phyloP scores from a whole-genome alignment of 805 yeast species.

The Spathaspora gorwiae region DNA sequence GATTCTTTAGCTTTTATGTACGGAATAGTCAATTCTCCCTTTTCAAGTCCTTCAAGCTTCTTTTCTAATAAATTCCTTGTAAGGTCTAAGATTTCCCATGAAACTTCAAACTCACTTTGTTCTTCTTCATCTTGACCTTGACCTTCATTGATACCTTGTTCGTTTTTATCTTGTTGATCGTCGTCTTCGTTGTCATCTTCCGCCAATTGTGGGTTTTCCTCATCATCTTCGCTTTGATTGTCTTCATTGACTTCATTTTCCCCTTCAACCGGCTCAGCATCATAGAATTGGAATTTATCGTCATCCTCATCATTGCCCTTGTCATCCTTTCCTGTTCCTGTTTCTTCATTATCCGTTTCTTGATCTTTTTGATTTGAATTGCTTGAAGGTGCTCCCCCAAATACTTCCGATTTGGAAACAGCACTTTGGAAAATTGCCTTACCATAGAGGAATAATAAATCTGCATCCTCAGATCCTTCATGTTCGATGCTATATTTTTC shows the following conservation, averaged over 20 bases:
- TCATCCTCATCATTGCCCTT: conserved; percentile 12
- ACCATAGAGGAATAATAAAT: conserved; percentile 71
- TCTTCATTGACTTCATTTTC: conserved; percentile 16
- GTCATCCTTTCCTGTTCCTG: conserved; percentile 16
- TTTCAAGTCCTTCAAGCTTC: conserved; percentile 11
- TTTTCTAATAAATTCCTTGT: conserved; percentile 64
- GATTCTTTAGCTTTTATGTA: conserved; percentile 26
- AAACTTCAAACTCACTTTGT: conserved; percentile 75
- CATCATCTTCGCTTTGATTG: conserved; percentile 13
- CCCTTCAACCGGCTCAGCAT: conserved; percentile 20
- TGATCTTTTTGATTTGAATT: conserved; percentile 18
- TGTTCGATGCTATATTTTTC: conserved; percentile 42
- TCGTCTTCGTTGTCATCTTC: conserved; percentile 52
- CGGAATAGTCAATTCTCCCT: conserved; percentile 18
- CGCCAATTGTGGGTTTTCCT: conserved; percentile 20
- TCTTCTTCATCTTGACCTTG: conserved; percentile 32
- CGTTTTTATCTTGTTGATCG: conserved; percentile 14
- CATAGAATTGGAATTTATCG: conserved; percentile 26
- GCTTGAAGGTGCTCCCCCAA: conserved; percentile 48
- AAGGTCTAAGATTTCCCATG: conserved; percentile 82
- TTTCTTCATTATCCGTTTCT: conserved; percentile 16
- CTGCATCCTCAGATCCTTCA: conserved; percentile 63
- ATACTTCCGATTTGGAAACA: conserved; percentile 65
- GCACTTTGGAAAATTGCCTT: conserved; percentile 76
- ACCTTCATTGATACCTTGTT: conserved; percentile 5